Evolutionary conservation across 257 asterid species (phyloP), one percentile per base, ranked within the genome.

Genomic region (Nicotiana tabacum): DNA sequence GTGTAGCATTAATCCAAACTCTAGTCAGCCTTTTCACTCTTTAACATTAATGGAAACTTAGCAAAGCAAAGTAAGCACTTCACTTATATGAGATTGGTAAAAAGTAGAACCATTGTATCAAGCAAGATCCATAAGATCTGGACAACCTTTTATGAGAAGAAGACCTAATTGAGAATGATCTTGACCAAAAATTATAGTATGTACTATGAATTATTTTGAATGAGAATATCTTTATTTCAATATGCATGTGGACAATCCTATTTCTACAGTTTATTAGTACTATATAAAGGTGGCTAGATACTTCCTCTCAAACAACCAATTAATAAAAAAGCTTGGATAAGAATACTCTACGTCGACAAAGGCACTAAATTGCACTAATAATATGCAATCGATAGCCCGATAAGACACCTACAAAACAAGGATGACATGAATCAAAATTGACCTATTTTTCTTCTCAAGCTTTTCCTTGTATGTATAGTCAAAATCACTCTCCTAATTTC

Each of bases 91-190:
- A 8, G 16, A 76, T 15, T 76, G 27, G 8, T 29, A 76, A 29
- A 70, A 51, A 53, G 46, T 16, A 8, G 30, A 29, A 51, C 0
- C 3, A 76, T 27, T 48, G 46, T 29, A 51, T 8, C 43, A 76
- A 76, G 35, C 80, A 29, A 76, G 80, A 76, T 76, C 80, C 80
- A 76, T 76, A 15, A 76, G 80, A 76, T 51, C 17, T 76, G 80
- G 80, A 76, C 60, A 21, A 27, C 13, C 27, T 15, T 48, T 74
- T 46, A 24, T 13, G 53, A 46, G 21, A 21, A 21, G 21, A 21
- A 21, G 21, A 21, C 21, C 21, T 21, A 76, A 51, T 76, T 51
- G 80, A 51, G 46, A 27, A 51, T 29, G 80, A 51, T 76, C 32
- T 76, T 51, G 64, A 76, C 80, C 46, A 51, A 76, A 65, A 48